These are phyloP conservation scores for Calocera cornea DNA, from an alignment of 768 basidiomycete genomes.

Conservation along the genomic window DNA sequence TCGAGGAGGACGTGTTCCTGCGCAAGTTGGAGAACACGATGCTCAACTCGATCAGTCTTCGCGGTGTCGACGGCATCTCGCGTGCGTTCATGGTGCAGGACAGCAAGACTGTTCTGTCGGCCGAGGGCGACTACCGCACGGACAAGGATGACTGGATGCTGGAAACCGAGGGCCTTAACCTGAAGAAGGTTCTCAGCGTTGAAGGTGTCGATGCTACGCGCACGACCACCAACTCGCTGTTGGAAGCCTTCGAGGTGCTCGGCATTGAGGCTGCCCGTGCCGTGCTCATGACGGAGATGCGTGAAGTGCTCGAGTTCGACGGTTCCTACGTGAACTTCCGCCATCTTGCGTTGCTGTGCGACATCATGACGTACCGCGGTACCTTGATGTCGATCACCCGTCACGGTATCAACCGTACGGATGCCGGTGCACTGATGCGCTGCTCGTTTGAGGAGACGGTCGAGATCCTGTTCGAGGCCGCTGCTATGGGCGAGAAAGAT, in stretches of 20 bases:
- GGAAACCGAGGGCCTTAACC: constrained; percentile 93
- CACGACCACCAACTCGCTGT: constrained; percentile 94
- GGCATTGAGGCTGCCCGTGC: constrained; percentile 95
- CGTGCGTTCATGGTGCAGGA: constrained; percentile 89
- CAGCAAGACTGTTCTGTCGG: constrained; percentile 53
- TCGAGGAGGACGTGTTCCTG: constrained; percentile 92
- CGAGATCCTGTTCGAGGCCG: constrained; percentile 97
- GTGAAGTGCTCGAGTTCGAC: constrained; percentile 95
- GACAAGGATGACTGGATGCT: constrained; percentile 81
- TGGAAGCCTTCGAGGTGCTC: constrained; percentile 84
- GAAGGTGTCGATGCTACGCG: constrained; percentile 88
- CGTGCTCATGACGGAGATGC: constrained; percentile 85
- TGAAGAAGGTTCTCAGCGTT: constrained; percentile 88
- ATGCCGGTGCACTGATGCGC: constrained; percentile 96
- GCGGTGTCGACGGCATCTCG: constrained; percentile 81
- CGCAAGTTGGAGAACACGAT: constrained; percentile 93
- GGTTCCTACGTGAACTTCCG: constrained; percentile 99
- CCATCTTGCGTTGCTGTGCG: constrained; percentile 89
- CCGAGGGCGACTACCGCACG: constrained; percentile 48
- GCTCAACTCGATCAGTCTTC: constrained; percentile 86
- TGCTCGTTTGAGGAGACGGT: constrained; percentile 99
- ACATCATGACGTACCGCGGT: constrained; percentile 96
- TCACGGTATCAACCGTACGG: constrained; percentile 96
- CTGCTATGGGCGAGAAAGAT: constrained; percentile 94
- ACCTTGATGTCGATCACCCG: constrained; percentile 95